Evolutionary conservation across 306 rosid genomes (phyloP).

Genomic region (Mimosa pudica): DNA sequence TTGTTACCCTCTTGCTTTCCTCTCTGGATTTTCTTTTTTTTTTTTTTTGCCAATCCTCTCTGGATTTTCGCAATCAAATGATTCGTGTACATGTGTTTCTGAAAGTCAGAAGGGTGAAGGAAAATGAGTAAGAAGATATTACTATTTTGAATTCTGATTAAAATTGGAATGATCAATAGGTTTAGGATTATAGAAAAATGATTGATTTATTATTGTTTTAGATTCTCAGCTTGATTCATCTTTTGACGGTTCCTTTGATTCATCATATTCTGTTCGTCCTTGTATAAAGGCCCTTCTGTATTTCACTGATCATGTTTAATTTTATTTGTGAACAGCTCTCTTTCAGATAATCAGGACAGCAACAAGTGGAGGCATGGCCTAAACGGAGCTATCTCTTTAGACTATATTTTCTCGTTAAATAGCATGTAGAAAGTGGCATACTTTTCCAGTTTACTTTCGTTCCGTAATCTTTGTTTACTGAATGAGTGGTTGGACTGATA

Average conservation of each 20-base stretch:
- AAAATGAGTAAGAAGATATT: background rate
- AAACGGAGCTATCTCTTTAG: slow-evolving; percentile 18
- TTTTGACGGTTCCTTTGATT: background rate
- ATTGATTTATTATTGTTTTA: background rate
- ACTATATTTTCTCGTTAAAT: slow-evolving; percentile 20
- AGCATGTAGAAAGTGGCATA: slow-evolving; percentile 36
- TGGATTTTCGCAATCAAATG: background rate
- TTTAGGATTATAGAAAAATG: background rate
- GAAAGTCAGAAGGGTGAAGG: background rate
- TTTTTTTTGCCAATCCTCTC: background rate
- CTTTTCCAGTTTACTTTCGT: slow-evolving; percentile 13
- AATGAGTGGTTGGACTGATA: slow-evolving; percentile 27
- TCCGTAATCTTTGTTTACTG: background rate
- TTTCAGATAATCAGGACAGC: slow-evolving; percentile 86
- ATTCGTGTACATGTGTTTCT: background rate
- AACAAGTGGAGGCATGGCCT: slow-evolving; percentile 72
- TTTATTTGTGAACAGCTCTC: slow-evolving; percentile 50
- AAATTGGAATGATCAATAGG: background rate
- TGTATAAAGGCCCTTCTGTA: background rate
- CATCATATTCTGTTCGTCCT: background rate
- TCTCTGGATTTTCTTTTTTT: too few species aligned
- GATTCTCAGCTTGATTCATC: too few species aligned
- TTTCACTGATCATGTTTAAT: slow-evolving; percentile 7
- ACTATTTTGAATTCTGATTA: background rate
- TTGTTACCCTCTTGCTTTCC: background rate